Evolutionary conservation across 176 grass and related monocot genomes (phyloP), one percentile per base, ranked within the genome.

Genomic region (Aegilops sharonensis): DNA sequence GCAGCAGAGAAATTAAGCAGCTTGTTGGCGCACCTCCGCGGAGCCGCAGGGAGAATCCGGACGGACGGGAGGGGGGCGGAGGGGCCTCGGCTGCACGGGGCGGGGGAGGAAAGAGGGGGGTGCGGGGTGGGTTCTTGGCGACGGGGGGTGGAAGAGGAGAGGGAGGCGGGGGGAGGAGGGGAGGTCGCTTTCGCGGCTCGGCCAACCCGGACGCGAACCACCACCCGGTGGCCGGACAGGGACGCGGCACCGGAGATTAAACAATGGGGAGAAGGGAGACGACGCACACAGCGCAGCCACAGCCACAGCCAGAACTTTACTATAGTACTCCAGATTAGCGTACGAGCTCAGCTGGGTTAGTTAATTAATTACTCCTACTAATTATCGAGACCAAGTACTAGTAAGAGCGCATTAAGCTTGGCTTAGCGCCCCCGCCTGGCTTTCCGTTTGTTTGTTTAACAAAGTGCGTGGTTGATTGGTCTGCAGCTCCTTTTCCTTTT

Each of bases 201-300:
- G 81, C 85, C 85, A 84, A 91, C 89, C 81, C 89, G 89, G 62
- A 88, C 50, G 50, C 77, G 81, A 85, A 85, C 85, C 81, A 81
- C 81, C 89, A 88, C 89, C 89, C 89, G 85, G 85, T 85, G 85
- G 85, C 69, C 81, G 81, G 85, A 88, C 82, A 88, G 77, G 37
- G 89, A 91, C 89, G 63, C 85, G 62, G 79, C 48, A 91, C 89
- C 89, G 37, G 72, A 75, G 72, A 76, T 75, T 91, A 87, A 91
- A 79, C 75, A 80, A 91, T 18, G 68, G 36, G 2, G 74, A 6
- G 15, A 4, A 10, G 48, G 5, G 18, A 59, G 54, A 59, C 54
- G 54, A 59, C 54, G 54, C 54, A 59, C 60, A 66, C 78, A 80
- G 78, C 59, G 20, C 20, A 82, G 30, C 65, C 23, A 34, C 20